phyloP scores from a whole-genome alignment of 495 filamentous ascomycete species.

The Pseudevernia furfuracea region DNA sequence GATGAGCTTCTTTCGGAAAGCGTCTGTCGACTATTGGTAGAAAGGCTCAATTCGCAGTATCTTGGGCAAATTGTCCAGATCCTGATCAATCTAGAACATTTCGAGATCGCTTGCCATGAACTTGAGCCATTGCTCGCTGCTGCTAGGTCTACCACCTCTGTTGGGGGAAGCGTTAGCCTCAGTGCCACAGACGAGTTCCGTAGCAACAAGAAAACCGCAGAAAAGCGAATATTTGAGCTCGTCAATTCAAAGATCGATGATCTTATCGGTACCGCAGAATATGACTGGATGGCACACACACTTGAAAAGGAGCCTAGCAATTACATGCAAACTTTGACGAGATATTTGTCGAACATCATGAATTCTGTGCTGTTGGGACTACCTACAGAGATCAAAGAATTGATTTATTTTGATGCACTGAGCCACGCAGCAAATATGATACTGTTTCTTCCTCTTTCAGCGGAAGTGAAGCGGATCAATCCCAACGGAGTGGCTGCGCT shows the following conservation, averaged over 20 bases:
- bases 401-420: constrained; percentile 95
- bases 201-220: constrained; percentile 86
- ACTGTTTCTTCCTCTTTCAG: constrained; percentile 75
- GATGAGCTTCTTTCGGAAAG: constrained; percentile 85
- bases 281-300: constrained; percentile 73
- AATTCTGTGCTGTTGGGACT: constrained; percentile 83
- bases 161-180: constrained; percentile 65
- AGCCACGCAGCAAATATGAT: constrained; percentile 84
- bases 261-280: constrained; percentile 91
- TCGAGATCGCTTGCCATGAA: constrained; percentile 84
- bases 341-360: constrained; percentile 95
- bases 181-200: constrained; percentile 78
- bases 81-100: constrained; percentile 93
- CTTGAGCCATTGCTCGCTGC: constrained; percentile 75
- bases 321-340: constrained; percentile 89
- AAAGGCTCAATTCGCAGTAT: constrained; percentile 84
- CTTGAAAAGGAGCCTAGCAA: constrained; percentile 65
- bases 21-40: constrained; percentile 82
- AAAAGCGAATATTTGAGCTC: constrained; percentile 95
- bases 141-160: constrained; percentile 66
- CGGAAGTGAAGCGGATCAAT: constrained; percentile 75
- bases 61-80: constrained; percentile 97
- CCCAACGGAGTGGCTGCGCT: constrained; percentile 75
- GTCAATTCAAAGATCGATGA: constrained; percentile 99
- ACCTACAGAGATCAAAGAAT: constrained; percentile 88